Base-by-base conservation (phyloP, 805 yeast genomes). In the Candida pini region DNA sequence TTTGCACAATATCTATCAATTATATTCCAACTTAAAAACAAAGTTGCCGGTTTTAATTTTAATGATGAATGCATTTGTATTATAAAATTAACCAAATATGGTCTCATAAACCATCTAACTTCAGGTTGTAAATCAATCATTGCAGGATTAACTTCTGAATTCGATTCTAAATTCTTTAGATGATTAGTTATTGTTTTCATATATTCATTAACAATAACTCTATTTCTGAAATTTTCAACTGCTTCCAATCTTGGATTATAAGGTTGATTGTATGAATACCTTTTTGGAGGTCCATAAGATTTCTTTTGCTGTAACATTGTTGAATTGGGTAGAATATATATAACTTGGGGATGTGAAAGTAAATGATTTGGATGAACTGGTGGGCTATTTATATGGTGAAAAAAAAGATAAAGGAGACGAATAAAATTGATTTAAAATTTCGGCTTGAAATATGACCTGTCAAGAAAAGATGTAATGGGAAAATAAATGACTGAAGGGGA, bases 1-100 rank as follows among this genome's bases (percentile, higher is more conserved):
- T 80, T 82, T 34, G 95, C 82, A 55, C 95, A 84, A 63, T 90
- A 90, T 41, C 97, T 74, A 58, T 90, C 98, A 41, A 90, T 83
- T 34, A 89, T 69, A 48, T 81, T 78, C 78, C 54, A 77, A 66
- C 75, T 76, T 64, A 66, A 77, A 66, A 51, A 85, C 67, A 66
- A 78, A 63, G 66, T 87, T 72, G 48, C 87, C 51, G 61, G 83
- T 66, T 58, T 80, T 63, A 63, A 81, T 60, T 62, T 83, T 59
- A 54, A 74, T 45, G 58, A 84, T 50, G 68, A 75, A 63, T 69
- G 66, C 56, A 62, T 58, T 39, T 88, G 92, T 44, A 85, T 70
- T 16, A 88, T 62, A 51, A 88, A 90, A 49, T 87, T 94, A 27
- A 90, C 73, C 33, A 89, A 67, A 44, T 78, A 77, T 24, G 76